Base-by-base conservation (phyloP, 352 stramenopile genomes). In the Globisporangium okanoganense region DNA sequence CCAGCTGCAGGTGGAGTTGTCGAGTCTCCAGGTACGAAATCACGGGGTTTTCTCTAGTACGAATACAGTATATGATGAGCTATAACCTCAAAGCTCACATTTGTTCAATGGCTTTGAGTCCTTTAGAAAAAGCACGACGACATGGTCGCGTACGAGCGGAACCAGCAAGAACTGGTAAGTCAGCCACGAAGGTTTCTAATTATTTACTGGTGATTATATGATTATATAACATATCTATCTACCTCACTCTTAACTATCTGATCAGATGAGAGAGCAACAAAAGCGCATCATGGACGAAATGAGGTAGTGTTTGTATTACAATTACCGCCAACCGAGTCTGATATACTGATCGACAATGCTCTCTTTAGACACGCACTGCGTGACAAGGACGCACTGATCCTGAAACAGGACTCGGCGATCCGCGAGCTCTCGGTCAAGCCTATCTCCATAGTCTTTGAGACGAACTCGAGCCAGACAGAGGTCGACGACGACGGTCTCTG, bases 401-500 rank as follows among this genome's bases (percentile, higher is more conserved):
- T 24, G 10, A 82, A 73, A 43, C 75, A 86, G 47, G 64, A 76
- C 13, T 61, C 70, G 6, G 68, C 63, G 5, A 78, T 90, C 31
- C 78, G 60, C 9, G 69, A 83, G 36, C 56, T 90, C 13, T 71
- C 70, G 2, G 66, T 77, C 53, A 69, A 77, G n/a, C 52, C 40
- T 22, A 65, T 24, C 22, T 67, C 45, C 9, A 29, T 65, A 1
- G 43, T 64, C 1, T 58, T 64, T 6, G 57, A 64, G 4, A 72
- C 61, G 0, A 58, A 47, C 9, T 73, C 67, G 0, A 79, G 77
- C 2, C 80, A 90, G 62, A 90, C 80, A 0, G 65, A 79, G 60
- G 77, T 89, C n/a, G 70, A 87, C 38, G 80, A 89, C 52, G 80
- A 92, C 58, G 83, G 83, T 3, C 67, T 90, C 14, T 90, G 83